Conservation (phyloP, 1,284 basidiomycete genomes). For the Coniophora puteana region DNA sequence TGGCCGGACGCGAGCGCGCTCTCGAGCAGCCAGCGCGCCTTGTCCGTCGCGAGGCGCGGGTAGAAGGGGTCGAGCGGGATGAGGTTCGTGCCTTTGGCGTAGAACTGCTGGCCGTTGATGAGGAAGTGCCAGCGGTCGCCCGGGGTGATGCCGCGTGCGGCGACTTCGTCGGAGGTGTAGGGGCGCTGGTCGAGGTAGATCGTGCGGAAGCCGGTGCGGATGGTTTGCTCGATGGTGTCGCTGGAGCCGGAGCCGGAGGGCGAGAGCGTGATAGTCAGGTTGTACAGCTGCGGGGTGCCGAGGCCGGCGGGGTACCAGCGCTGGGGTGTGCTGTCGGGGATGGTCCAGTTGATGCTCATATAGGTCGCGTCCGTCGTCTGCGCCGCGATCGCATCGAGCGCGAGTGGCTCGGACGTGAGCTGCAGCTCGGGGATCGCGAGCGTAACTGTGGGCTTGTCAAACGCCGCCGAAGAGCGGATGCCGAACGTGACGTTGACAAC, state of each 20-base stretch:
- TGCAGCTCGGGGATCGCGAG: slow-evolving; percentile 44
- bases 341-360: slow-evolving; percentile 38
- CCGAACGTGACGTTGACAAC: slow-evolving; percentile 50
- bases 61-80: slow-evolving; percentile 60
- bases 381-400: slow-evolving; percentile 18
- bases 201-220: slow-evolving; percentile 51
- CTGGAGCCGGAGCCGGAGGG: slow-evolving; percentile 1
- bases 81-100: slow-evolving; percentile 50
- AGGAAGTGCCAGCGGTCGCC: slow-evolving; percentile 57
- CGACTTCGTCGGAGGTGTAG: slow-evolving; percentile 41
- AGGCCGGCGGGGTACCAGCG: slow-evolving; percentile 54
- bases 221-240: slow-evolving; percentile 14
- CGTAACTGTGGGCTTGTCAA: slow-evolving; percentile 31
- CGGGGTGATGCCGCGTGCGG: slow-evolving; percentile 44
- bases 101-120: slow-evolving; percentile 51
- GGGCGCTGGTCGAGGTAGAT: slow-evolving; percentile 45
- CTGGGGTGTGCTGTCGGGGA: slow-evolving; percentile 41
- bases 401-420: slow-evolving; percentile 26
- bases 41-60: slow-evolving; percentile 42
- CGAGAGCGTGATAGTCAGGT: slow-evolving; percentile 34
- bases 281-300: slow-evolving; percentile 48
- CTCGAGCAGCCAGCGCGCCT: slow-evolving; percentile 51
- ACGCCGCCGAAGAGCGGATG: slow-evolving; percentile 36
- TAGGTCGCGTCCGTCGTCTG: too few species aligned
- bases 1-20: slow-evolving; percentile 49